These are phyloP conservation scores for Pilasporangium apinafurcum DNA, from an alignment of 352 stramenopile species.

Conservation along the genomic window DNA sequence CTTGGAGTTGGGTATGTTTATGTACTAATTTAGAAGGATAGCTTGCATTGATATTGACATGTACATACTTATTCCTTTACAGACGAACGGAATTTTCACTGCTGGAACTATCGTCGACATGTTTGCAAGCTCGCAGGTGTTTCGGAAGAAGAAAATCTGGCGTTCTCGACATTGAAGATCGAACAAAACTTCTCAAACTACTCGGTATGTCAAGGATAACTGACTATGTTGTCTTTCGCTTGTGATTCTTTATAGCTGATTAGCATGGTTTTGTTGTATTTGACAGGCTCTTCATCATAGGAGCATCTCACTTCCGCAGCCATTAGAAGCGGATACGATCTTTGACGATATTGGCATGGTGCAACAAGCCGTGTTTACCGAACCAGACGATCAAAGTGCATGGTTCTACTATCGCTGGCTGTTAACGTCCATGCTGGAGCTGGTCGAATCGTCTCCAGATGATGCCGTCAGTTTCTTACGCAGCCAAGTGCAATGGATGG, in stretches of 20 bases:
- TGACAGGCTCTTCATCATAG: constrained; percentile 55
- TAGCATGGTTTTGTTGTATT: neutral
- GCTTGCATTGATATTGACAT: neutral
- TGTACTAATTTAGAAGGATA: too few relatives aligned
- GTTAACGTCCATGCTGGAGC: constrained; percentile 66
- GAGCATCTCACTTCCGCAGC: constrained; percentile 41
- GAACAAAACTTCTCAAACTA: constrained; percentile 99
- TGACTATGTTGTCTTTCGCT: neutral
- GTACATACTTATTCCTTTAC: constrained; percentile 64
- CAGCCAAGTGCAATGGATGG: constrained; percentile 74
- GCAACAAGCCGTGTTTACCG: constrained; percentile 96
- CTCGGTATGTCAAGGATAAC: constrained; percentile 56
- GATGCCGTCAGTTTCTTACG: constrained; percentile 46
- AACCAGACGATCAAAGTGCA: constrained; percentile 97
- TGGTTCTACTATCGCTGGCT: constrained; percentile 99
- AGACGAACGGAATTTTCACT: constrained; percentile 99
- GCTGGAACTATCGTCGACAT: constrained; percentile 96
- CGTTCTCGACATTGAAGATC: constrained; percentile 95
- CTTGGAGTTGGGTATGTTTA: constrained; percentile 67
- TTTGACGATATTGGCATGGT: constrained; percentile 81
- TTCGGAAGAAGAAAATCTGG: constrained; percentile 74
- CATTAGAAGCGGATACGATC: constrained; percentile 41
- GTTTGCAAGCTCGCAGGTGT: constrained; percentile 52
- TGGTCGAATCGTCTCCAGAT: constrained; percentile 31
- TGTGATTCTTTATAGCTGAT: neutral